Evolutionary conservation across 2,329 filamentous ascomycete genomes (phyloP).

Genomic region (Thermothelomyces thermophilus): DNA sequence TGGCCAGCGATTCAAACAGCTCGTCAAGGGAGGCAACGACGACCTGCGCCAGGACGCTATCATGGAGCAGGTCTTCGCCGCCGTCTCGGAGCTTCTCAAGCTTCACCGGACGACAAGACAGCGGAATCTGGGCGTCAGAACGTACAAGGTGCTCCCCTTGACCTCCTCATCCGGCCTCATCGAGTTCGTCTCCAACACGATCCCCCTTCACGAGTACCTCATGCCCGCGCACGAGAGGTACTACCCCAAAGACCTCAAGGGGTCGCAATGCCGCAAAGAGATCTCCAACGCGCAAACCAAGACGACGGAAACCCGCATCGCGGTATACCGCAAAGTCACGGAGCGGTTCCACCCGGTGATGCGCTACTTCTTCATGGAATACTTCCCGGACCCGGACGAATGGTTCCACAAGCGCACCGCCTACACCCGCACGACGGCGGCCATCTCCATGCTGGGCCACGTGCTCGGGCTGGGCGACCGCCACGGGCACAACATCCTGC

Average conservation of each 20-base stretch:
- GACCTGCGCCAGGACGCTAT: constrained; percentile 94
- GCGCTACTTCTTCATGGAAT: constrained; percentile 95
- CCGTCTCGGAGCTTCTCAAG: constrained; percentile 83
- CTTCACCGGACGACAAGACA: constrained; percentile 82
- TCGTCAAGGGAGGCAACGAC: constrained; percentile 93
- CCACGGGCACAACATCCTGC: constrained; percentile 92
- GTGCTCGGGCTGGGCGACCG: constrained; percentile 88
- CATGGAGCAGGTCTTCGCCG: constrained; percentile 99
- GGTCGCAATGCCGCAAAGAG: constrained; percentile 67
- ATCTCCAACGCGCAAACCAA: constrained; percentile 68
- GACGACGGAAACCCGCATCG: constrained; percentile 62
- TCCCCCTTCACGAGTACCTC: constrained; percentile 85
- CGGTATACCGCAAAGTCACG: constrained; percentile 69
- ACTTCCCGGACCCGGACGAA: constrained; percentile 86
- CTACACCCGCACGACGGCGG: constrained; percentile 88
- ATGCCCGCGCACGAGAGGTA: constrained; percentile 86
- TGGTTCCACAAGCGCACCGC: constrained; percentile 89
- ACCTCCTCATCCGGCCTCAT: constrained; percentile 83
- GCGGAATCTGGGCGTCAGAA: constrained; percentile 81
- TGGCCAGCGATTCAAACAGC: constrained; percentile 75
- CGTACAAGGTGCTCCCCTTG: constrained; percentile 92
- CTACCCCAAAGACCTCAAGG: constrained; percentile 75
- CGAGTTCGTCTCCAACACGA: constrained; percentile 91
- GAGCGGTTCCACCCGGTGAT: constrained; percentile 87
- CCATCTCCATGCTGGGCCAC: constrained; percentile 91